Evolutionary conservation across 371 early-diverging fungal genomes (phyloP), one percentile per base, ranked within the genome.

Genomic region (Mortierella sp.): DNA sequence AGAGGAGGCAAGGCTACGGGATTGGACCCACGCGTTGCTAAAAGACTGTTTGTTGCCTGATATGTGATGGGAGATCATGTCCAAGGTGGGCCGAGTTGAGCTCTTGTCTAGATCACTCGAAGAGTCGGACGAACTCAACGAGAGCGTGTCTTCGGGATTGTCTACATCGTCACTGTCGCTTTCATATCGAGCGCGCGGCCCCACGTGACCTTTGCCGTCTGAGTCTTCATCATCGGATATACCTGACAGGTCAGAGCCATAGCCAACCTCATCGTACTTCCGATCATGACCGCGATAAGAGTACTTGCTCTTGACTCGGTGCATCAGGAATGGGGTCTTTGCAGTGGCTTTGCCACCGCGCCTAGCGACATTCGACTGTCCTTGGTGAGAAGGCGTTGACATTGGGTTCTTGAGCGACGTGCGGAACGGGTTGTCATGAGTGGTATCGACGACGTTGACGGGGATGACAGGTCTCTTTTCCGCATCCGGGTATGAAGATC

Each of bases 381-480:
- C 49, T 22, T 63, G 50, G 28, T 43, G 55, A 34, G 49, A 41
- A 19, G 69, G 69, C 2, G 62, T 58, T 0, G 53, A 45, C 69
- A 76, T 69, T 1, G 76, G 76, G 34, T 68, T 76, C 55, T 69
- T 76, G 53, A 48, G 56, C 4, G 76, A 68, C 0, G 61, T 57
- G 19, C 37, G 66, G 37, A 76, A 76, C 14, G 60, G 19, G 9
- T 76, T 51, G n/a, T 34, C 57, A n/a, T 48, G 27, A 27, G 34
- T 28, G 2, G 31, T 14, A 1, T 44, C 27, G 3, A 39, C 31
- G 19, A 21, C 58, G 2, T 62, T 47, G 17, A 13, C 44, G 41
- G 9, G 51, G 24, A 57, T 40, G 6, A 59, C 66, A 58, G 58
- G 54, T n/a, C 34, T 21, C 25, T 49, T 55, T 22, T 39, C 43